phyloP scores from a whole-genome alignment of 2,329 filamentous ascomycete genomes.

The Penicillium fuscoglaucum region DNA sequence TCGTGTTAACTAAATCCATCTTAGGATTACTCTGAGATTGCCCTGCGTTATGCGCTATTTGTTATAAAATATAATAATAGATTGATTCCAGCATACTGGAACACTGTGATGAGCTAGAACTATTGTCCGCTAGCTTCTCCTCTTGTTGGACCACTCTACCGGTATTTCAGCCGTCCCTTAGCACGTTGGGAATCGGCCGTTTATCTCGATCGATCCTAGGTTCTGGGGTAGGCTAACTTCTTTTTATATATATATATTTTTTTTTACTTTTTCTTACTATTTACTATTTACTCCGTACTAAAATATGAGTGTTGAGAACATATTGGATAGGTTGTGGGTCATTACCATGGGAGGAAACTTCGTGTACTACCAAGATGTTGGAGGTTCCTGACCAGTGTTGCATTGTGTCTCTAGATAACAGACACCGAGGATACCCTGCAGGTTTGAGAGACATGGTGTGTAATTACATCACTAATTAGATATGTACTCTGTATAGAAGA shows the following conservation, averaged over 20 bases:
- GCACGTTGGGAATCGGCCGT: conserved; percentile 10
- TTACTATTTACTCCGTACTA: neutral
- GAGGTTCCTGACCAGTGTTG: conserved; percentile 18
- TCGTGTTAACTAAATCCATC: neutral
- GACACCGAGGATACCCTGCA: neutral
- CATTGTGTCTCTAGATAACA: neutral
- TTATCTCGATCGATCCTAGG: conserved; percentile 6
- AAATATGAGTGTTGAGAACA: neutral
- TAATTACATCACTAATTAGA: neutral
- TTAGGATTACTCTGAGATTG: neutral
- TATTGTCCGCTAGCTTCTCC: conserved; percentile 1
- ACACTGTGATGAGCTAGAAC: neutral
- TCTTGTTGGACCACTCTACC: neutral
- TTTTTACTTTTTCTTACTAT: neutral
- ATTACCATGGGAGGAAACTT: neutral
- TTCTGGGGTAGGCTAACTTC: neutral
- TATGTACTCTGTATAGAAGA: neutral
- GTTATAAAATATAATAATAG: neutral
- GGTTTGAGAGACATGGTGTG: neutral
- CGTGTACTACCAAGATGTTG: neutral
- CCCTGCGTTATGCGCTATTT: neutral
- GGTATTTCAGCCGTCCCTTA: conserved; percentile 3
- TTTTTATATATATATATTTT: neutral
- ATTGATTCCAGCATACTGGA: neutral
- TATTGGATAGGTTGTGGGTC: neutral